Evolutionary conservation across 305 asterid genomes (phyloP).

Genomic region (Solanum hybrid): DNA sequence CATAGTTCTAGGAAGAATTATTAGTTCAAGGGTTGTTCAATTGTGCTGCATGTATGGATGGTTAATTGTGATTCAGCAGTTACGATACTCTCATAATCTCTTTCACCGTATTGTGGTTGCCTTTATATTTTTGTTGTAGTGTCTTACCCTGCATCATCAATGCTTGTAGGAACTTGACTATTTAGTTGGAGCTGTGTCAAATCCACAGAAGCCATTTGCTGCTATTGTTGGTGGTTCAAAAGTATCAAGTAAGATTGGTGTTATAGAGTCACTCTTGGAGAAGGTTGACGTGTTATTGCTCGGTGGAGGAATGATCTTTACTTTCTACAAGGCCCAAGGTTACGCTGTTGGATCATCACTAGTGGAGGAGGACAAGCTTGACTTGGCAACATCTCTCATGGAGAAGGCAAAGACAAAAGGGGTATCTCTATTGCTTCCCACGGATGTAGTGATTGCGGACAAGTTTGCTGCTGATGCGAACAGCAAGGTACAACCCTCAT

Average conservation of each 20-base stretch:
- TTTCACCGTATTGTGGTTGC: not conserved
- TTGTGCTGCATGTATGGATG: not conserved
- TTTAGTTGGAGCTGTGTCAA: slow-evolving; percentile 79
- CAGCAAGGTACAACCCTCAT: slow-evolving; percentile 44
- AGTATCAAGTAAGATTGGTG: slow-evolving; percentile 76
- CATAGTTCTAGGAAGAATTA: not conserved
- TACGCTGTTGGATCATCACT: slow-evolving; percentile 75
- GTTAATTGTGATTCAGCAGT: not conserved
- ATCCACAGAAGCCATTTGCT: slow-evolving; percentile 83
- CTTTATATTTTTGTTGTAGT: not conserved
- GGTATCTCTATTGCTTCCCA: slow-evolving; percentile 56
- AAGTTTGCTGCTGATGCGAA: slow-evolving; percentile 81
- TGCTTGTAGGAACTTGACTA: slow-evolving; percentile 74
- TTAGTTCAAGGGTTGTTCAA: not conserved
- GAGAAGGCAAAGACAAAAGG: slow-evolving; percentile 76
- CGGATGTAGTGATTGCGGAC: slow-evolving; percentile 73
- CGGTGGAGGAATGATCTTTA: slow-evolving; percentile 91
- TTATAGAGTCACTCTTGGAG: slow-evolving; percentile 66
- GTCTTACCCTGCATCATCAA: not conserved
- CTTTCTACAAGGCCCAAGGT: slow-evolving; percentile 90
- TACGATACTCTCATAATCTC: not conserved
- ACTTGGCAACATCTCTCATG: slow-evolving; percentile 55
- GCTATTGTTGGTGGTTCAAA: slow-evolving; percentile 95
- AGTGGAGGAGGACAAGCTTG: slow-evolving; percentile 79
- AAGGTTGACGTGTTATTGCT: slow-evolving; percentile 66